These are phyloP conservation scores for Yamadazyma tumulicola DNA, from an alignment of 805 yeast species.

Conservation along the genomic window DNA sequence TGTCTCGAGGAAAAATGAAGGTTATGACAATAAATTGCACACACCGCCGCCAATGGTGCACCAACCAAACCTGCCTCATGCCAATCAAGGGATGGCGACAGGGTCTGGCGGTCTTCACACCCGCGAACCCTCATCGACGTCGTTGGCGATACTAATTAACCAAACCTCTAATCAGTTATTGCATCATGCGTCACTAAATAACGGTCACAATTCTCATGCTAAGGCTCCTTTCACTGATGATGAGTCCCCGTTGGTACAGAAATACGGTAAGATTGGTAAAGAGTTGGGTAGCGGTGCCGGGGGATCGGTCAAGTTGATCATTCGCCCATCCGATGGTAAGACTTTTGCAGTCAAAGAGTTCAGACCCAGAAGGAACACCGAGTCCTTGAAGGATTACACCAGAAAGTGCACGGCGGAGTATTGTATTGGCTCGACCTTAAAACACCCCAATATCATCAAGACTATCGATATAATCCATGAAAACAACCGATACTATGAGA, in stretches of 20 bases:
- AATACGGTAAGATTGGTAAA: conserved; percentile 81
- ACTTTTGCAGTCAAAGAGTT: conserved; percentile 93
- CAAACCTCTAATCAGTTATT: conserved; percentile 36
- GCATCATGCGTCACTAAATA: conserved; percentile 34
- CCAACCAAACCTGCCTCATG: conserved; percentile 1
- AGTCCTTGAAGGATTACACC: conserved; percentile 79
- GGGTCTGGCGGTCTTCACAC: conserved; percentile 12
- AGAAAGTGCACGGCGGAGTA: conserved; percentile 92
- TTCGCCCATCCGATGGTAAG: conserved; percentile 59
- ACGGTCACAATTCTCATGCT: conserved; percentile 27
- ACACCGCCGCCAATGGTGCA: conserved; percentile 27
- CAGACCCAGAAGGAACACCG: conserved; percentile 69
- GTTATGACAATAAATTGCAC: conserved; percentile 22
- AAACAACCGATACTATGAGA: conserved; percentile 79
- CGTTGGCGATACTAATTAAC: conserved; percentile 33
- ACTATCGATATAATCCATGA: conserved; percentile 91
- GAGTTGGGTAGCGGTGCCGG: conserved; percentile 95
- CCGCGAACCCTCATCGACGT: conserved; percentile 33
- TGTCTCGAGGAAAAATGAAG: conserved; percentile 14
- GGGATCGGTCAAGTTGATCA: conserved; percentile 78
- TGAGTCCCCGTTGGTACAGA: conserved; percentile 60
- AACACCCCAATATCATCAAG: conserved; percentile 86
- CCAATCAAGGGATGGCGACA: not conserved
- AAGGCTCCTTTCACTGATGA: conserved; percentile 29
- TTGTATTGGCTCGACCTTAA: conserved; percentile 86